Percentiles rank a stretch among this genome's conserved stretches.
Evolutionary conservation across 805 yeast genomes (phyloP).

Genomic region (Yarrowia phangngaensis): DNA sequence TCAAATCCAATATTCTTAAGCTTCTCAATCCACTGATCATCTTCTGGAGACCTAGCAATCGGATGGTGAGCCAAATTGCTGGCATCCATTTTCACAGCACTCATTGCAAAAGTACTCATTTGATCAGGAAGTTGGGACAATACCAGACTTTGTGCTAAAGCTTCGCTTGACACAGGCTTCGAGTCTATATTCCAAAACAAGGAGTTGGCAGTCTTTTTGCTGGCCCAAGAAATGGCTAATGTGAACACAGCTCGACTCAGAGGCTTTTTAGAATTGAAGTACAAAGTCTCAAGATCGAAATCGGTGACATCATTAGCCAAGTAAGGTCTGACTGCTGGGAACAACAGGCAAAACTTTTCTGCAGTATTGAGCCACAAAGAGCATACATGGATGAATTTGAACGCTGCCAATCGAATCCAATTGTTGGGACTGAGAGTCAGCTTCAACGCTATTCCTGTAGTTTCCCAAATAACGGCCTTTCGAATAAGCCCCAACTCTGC

Average conservation of each 20-base stretch:
- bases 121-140: conserved; percentile 19
- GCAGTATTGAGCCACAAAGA: conserved; percentile 64
- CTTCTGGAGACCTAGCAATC: conserved; percentile 33
- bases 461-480: conserved; percentile 52
- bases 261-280: conserved; percentile 65
- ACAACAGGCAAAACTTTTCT: conserved; percentile 75
- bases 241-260: conserved; percentile 62
- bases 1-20: conserved; percentile 68
- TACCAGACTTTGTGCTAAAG: conserved; percentile 11
- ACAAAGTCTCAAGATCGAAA: conserved; percentile 61
- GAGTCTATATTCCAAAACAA: conserved; percentile 66
- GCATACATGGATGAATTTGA: conserved; percentile 58
- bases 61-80: conserved; percentile 6
- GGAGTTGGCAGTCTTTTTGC: conserved; percentile 54
- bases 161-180: conserved; percentile 2
- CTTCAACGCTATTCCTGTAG: conserved; percentile 50
- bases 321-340: conserved; percentile 74
- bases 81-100: conserved; percentile 19
- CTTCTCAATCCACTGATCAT: conserved; percentile 56
- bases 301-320: conserved; percentile 72
- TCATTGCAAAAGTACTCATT: conserved; percentile 22
- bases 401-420: conserved; percentile 70
- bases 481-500: conserved; percentile 55
- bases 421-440: conserved; percentile 80
- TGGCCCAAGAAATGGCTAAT: conserved; percentile 66